Percentiles rank a stretch among this genome's conserved stretches.
phyloP scores from a whole-genome alignment of 164 flowering plant genomes.

The Stephania cephalantha region DNA sequence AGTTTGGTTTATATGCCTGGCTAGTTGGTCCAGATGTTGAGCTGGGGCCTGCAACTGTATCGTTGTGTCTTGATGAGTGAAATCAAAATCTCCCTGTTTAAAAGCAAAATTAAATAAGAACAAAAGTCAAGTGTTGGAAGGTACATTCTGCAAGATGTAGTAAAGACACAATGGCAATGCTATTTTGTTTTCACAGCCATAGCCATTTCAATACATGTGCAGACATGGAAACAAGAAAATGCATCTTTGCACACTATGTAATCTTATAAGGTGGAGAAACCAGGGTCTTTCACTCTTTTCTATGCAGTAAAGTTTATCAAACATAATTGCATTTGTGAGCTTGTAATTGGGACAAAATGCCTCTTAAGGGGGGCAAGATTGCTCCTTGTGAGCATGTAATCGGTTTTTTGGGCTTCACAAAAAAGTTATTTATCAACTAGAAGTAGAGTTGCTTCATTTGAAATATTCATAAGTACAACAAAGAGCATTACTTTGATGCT shows the following conservation, averaged over 20 bases:
- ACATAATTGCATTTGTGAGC: no score
- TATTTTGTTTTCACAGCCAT: neutral
- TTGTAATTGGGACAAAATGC: no score
- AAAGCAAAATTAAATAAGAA: slow-evolving; percentile 5
- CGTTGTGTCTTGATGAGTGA: slow-evolving; percentile 24
- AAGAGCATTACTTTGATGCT: neutral
- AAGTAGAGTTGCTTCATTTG: neutral
- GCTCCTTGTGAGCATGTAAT: no score
- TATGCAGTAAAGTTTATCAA: neutral
- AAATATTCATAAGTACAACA: neutral
- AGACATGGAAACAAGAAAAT: neutral
- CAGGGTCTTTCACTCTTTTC: neutral
- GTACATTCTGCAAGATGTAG: neutral
- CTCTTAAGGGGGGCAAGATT: no score
- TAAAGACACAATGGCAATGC: neutral
- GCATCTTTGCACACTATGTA: neutral
- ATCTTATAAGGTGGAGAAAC: neutral
- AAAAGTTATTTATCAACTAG: neutral
- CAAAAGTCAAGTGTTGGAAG: neutral
- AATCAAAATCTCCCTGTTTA: slow-evolving; percentile 46
- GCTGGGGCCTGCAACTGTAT: slow-evolving; percentile 25
- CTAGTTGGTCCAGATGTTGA: slow-evolving; percentile 25
- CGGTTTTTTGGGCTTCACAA: neutral
- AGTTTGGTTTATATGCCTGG: slow-evolving; percentile 21
- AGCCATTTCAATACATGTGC: neutral